phyloP scores from a whole-genome alignment of 768 basidiomycete species.

The Leccinum broughii region DNA sequence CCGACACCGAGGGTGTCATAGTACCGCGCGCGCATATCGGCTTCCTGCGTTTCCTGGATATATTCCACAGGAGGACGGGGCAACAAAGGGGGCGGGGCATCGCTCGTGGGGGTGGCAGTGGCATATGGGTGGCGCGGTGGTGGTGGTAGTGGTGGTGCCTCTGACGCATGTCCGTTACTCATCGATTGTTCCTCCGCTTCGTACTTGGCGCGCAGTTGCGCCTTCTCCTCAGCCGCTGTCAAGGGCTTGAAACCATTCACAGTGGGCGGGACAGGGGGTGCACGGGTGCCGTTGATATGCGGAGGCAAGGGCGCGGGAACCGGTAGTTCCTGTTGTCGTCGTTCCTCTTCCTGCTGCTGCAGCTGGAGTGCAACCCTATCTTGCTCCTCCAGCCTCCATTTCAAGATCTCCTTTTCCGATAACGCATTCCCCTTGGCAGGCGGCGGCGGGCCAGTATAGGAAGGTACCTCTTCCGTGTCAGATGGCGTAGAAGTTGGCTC shows the following conservation, averaged over 20 bases:
- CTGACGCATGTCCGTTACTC: constrained; percentile 40
- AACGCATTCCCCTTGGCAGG: constrained; percentile 25
- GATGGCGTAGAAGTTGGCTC: constrained; percentile 18
- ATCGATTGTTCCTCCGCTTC: constrained; percentile 50
- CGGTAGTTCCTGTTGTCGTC: constrained; percentile 3
- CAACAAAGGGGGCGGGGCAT: constrained; percentile 55
- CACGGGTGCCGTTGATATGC: constrained; percentile 28
- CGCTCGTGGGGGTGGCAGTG: background rate
- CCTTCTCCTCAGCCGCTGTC: constrained; percentile 82
- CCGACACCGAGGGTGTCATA: constrained; percentile 28
- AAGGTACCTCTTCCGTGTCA: constrained; percentile 22
- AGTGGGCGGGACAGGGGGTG: constrained; percentile 32
- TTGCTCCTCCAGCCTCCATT: constrained; percentile 56
- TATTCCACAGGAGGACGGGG: constrained; percentile 79
- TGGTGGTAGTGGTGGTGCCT: background rate
- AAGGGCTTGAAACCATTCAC: constrained; percentile 37
- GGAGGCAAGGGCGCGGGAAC: constrained; percentile 28
- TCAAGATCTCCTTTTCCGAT: constrained; percentile 59
- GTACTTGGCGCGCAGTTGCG: constrained; percentile 60
- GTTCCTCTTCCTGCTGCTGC: constrained; percentile 17
- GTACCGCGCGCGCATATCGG: constrained; percentile 57
- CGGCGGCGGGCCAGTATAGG: constrained; percentile 22
- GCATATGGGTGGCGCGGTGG: constrained; percentile 20
- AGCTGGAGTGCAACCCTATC: constrained; percentile 42
- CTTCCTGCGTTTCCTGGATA: constrained; percentile 79